Base-by-base conservation (phyloP, 2,329 filamentous ascomycete genomes). In the Podosphaera fusca region DNA sequence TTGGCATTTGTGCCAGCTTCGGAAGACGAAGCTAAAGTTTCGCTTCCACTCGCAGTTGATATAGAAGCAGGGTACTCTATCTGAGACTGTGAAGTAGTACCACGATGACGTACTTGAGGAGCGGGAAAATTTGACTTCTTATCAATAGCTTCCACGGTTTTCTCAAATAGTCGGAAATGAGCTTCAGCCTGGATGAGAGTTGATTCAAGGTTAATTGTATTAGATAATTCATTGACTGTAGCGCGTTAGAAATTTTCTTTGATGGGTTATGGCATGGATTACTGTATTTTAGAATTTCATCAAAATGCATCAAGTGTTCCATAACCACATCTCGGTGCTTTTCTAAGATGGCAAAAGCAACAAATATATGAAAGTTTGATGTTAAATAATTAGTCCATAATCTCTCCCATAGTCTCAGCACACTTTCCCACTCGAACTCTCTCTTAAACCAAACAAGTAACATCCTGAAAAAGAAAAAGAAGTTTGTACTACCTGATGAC, bases 391-490 rank as follows among this genome's bases (percentile, higher is more conserved):
- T 92, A 1, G 92, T 96, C 92, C 94, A 98, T 2, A 96, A 72
- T 0, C 79, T 76, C 69, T 98, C 92, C 92, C 92, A 98, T 3
- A 98, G 73, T 21, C 85, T 79, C 38, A 96, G 72, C 9, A 95
- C 80, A 65, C 96, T 88, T 53, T 77, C 69, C 87, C 90, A 98
- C 62, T 81, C 78, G 64, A 98, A 98, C 70, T 98, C 92, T 53
- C 92, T 84, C 74, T 98, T 98, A 70, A 92, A 98, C 92, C 92
- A 98, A 8, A 98, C 92, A 1, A 98, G 75, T 38, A 98, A 75
- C 92, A 96, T 96, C 59, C 92, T 85, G 79, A 96, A 98, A 74
- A 98, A 96, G 74, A 98, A 98, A 71, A 98, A 98, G 70, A 98
- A 98, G 69, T 98, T 98, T 31, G 92, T 98, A 65, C 85, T 94